Evolutionary conservation across 2,329 filamentous ascomycete genomes (phyloP), one percentile per base, ranked within the genome.

Genomic region (Colletotrichum gloeosporioides): DNA sequence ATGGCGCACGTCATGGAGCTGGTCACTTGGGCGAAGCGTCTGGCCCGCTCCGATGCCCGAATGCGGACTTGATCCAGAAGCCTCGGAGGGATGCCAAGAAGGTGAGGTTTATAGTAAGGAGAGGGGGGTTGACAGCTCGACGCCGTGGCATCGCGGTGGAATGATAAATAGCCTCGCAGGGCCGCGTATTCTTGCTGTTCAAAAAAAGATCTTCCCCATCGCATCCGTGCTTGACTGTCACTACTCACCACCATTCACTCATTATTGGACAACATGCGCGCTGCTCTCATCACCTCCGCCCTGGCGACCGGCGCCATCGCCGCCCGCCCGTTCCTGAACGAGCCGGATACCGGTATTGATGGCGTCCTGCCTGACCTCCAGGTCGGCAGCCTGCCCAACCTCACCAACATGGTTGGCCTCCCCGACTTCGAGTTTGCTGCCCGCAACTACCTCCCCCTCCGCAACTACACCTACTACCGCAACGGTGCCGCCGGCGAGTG

Each of bases 381-480:
- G 15, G 77, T 76, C 2, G 85, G 84, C 61, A 39, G 79, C 34
- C 83, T 90, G 57, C 87, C 89, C 10, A 80, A 86, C 63, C 81
- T 91, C 8, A 80, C 84, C 18, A 79, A 83, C 70, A 86, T 91
- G 57, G 81, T 88, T 13, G 89, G 88, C 18, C 83, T 91, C 8
- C 88, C 86, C 1, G 90, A 91, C 82, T 91, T 91, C 78, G 88
- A 91, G 55, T 90, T 85, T 82, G 87, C 87, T 4, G 89, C 89
- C 27, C 84, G 88, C 71, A 85, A 86, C 68, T 86, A 87, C 78
- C 85, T 91, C 79, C 86, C 88, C 73, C 76, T 78, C 15, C 79
- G 82, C 27, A 86, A 88, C 79, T 91, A 89, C 82, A 89, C 89
- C n/a, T 91, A 90, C 82, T 91, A 91, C 82, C 87, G 89, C 75